phyloP scores from a whole-genome alignment of 768 basidiomycete genomes.

The Flagelloscypha sp. region DNA sequence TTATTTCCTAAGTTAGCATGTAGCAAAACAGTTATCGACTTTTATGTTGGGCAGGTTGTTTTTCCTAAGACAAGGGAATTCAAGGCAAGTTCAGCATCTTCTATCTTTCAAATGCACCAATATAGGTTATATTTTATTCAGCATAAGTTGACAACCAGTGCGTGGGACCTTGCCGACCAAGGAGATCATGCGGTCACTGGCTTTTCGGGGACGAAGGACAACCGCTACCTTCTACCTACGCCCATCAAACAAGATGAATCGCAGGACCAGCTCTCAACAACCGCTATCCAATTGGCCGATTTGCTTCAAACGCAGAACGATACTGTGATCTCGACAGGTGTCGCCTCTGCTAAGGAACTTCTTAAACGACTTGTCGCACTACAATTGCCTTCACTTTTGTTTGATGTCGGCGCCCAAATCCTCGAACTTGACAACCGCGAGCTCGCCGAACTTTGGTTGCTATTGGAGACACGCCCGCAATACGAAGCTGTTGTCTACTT shows the following conservation, averaged over 20 bases:
- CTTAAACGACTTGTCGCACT: conserved; percentile 6
- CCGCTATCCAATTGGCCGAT: conserved; percentile 18
- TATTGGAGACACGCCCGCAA: conserved; percentile 4
- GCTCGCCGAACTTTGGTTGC: conserved; percentile 14
- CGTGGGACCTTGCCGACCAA: conserved; percentile 29
- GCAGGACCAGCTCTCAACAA: conserved; percentile 15
- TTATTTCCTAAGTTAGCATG: conserved; percentile 21
- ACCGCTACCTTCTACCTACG: conserved; percentile 7
- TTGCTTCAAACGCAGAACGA: conserved; percentile 18
- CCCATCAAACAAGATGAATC: conserved; percentile 13
- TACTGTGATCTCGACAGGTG: conserved; percentile 7
- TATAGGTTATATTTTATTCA: no score
- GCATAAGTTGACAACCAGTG: conserved; percentile 23
- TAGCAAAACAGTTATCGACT: conserved; percentile 24
- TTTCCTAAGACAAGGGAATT: conserved; percentile 26
- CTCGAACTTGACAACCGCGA: conserved; percentile 15
- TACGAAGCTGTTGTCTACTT: conserved; percentile 19
- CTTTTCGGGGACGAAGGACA: conserved; percentile 34
- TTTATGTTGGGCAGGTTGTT: conserved; percentile 27
- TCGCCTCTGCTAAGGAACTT: conserved; percentile 11
- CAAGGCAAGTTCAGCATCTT: no score
- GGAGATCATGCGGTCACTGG: conserved; percentile 18
- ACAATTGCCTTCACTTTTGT: conserved; percentile 12
- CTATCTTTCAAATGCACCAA: no score
- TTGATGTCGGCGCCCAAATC: conserved; percentile 21